Evolutionary conservation across 2,329 filamentous ascomycete species (phyloP).

Genomic region (Calonectria hongkongensis): DNA sequence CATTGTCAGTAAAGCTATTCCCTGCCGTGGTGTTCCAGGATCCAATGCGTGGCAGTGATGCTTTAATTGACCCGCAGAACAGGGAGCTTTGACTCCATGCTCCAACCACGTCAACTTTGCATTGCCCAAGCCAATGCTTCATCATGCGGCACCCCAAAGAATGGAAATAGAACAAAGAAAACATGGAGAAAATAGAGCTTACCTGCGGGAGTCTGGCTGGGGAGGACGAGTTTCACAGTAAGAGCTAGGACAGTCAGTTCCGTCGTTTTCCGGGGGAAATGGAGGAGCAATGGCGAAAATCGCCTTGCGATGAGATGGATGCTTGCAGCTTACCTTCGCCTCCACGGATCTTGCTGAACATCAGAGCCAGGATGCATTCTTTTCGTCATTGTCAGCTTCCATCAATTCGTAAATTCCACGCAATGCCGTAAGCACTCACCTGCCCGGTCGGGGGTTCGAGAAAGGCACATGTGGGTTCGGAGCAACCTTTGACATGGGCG

Average conservation of each 20-base stretch:
- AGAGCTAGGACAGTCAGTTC: constrained; percentile 40
- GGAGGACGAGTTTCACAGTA: constrained; percentile 45
- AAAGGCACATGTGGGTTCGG: constrained; percentile 46
- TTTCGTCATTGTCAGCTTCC: constrained; percentile 42
- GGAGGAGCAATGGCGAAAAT: background rate
- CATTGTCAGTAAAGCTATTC: constrained; percentile 39
- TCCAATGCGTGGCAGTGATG: constrained; percentile 4
- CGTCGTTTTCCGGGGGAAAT: background rate
- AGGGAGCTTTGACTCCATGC: constrained; percentile 26
- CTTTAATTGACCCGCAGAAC: constrained; percentile 28
- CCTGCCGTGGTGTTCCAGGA: constrained; percentile 9
- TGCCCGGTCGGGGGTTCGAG: constrained; percentile 48
- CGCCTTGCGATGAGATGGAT: background rate
- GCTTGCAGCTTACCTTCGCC: constrained; percentile 45
- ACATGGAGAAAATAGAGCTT: constrained; percentile 23
- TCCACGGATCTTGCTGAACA: constrained; percentile 47
- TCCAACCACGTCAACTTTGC: constrained; percentile 30
- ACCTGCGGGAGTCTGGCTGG: constrained; percentile 50
- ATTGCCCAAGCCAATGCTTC: constrained; percentile 23
- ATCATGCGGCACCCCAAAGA: constrained; percentile 23
- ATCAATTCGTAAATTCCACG: background rate
- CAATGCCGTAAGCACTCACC: constrained; percentile 47
- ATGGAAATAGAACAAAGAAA: constrained; percentile 8
- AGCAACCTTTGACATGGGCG: constrained; percentile 43
- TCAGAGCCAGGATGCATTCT: constrained; percentile 51